Conservation (phyloP, 441 rosid genomes). For the Populus trichocarpa region DNA sequence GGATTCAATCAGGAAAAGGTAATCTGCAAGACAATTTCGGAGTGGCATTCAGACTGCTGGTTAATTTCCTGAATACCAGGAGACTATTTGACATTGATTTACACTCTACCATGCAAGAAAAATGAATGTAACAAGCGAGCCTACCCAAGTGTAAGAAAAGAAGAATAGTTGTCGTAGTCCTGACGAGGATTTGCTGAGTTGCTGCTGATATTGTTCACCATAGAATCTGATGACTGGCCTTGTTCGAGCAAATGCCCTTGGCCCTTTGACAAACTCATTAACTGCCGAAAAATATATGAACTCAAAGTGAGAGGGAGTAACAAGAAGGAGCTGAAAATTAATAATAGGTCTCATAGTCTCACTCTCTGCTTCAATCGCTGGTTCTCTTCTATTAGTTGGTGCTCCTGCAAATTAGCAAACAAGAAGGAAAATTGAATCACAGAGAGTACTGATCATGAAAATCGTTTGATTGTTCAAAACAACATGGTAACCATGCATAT, state of each 20-base stretch:
- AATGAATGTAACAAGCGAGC: not conserved
- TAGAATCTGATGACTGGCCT: slow-evolving; percentile 20
- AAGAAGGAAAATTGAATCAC: not conserved
- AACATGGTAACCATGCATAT: not conserved
- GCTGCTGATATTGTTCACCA: slow-evolving; percentile 8
- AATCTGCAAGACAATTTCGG: slow-evolving; percentile 26
- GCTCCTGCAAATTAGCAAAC: slow-evolving; percentile 23
- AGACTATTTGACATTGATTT: not conserved
- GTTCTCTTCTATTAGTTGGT: slow-evolving; percentile 27
- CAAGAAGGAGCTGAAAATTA: not conserved
- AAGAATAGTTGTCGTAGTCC: slow-evolving; percentile 11
- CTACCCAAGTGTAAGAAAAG: slow-evolving; percentile 43
- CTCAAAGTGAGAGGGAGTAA: not conserved
- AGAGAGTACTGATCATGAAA: no score
- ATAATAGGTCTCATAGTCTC: not conserved
- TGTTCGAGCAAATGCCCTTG: slow-evolving; percentile 4
- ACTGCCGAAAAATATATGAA: slow-evolving; percentile 16
- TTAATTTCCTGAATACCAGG: not conserved
- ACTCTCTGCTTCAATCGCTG: slow-evolving; percentile 28
- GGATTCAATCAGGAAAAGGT: slow-evolving; percentile 18
- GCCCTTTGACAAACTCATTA: not conserved
- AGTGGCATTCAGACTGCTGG: not conserved
- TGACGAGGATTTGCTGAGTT: slow-evolving; percentile 16
- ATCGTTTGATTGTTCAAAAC: not conserved
- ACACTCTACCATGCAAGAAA: not conserved